A percentile compares a stretch with the other conserved stretches of the same genome.
Conservation (phyloP, 2,329 filamentous ascomycete genomes). For the Penicillium fuscoglaucum region DNA sequence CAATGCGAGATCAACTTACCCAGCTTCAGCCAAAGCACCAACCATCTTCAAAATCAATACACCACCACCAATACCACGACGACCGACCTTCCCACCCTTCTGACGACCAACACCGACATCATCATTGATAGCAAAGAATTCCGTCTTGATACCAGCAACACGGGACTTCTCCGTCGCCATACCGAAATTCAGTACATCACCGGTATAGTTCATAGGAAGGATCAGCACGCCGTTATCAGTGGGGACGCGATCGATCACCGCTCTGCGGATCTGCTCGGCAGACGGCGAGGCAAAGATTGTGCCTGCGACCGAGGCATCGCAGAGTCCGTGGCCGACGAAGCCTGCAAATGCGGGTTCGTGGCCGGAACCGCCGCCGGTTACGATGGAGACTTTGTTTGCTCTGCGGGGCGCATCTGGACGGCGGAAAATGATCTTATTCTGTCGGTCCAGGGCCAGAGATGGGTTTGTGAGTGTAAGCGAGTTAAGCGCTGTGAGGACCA, state of each 20-base stretch:
- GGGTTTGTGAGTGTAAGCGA: conserved; percentile 83
- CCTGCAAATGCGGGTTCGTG: conserved; percentile 87
- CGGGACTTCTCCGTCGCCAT: conserved; percentile 91
- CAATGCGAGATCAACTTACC: conserved; percentile 39
- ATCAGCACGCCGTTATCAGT: conserved; percentile 74
- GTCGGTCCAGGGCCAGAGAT: conserved; percentile 71
- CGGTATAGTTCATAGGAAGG: conserved; percentile 95
- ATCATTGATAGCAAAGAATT: conserved; percentile 90
- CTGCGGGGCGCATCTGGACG: conserved; percentile 56
- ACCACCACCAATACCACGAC: conserved; percentile 87
- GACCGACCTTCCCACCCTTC: conserved; percentile 85
- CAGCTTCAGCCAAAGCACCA: conserved; percentile 76
- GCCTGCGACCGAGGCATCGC: conserved; percentile 79
- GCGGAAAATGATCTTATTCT: conserved; percentile 82
- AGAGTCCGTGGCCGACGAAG: conserved; percentile 79
- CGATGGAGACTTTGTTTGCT: conserved; percentile 68
- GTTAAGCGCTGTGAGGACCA: conserved; percentile 75
- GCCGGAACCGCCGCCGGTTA: conserved; percentile 85
- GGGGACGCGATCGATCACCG: conserved; percentile 71
- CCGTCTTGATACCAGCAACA: conserved; percentile 71
- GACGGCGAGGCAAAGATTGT: conserved; percentile 83
- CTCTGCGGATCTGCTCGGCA: conserved; percentile 77
- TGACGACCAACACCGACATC: conserved; percentile 84
- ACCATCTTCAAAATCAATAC: conserved; percentile 89
- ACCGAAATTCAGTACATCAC: conserved; percentile 87